These are phyloP conservation scores for Calonectria ilicicola DNA, from an alignment of 2,329 filamentous ascomycete genomes.

Conservation along the genomic window DNA sequence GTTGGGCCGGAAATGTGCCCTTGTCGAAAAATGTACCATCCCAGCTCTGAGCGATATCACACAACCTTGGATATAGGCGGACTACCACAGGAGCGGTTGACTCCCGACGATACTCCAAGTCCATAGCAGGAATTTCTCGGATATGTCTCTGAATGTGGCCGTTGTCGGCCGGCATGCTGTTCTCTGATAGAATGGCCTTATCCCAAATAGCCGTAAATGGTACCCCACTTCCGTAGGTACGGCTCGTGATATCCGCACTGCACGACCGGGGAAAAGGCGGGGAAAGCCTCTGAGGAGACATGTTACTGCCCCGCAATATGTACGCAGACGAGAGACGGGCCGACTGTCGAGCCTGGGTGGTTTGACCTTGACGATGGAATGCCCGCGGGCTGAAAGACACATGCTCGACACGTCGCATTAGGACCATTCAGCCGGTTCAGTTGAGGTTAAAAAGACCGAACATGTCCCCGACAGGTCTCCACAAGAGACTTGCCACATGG, in stretches of 20 bases:
- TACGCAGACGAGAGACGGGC: not conserved
- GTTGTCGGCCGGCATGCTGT: not conserved
- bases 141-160: no score
- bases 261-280: slow-evolving; percentile 1
- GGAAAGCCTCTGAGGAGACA: not conserved
- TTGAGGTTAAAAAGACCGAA: not conserved
- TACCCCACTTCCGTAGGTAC: not conserved
- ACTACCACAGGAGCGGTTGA: no score
- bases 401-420: not conserved
- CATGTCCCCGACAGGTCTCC: not conserved
- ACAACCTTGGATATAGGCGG: no score
- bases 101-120: no score
- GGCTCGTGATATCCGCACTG: not conserved
- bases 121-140: no score
- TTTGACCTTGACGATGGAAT: not conserved
- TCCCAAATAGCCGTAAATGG: not conserved
- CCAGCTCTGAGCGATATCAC: not conserved
- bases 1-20: not conserved
- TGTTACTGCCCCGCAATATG: not conserved
- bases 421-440: not conserved
- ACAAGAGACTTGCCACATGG: not conserved
- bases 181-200: not conserved
- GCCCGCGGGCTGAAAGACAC: not conserved
- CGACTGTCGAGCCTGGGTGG: not conserved
- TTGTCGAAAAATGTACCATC: not conserved